Conservation (phyloP, 2,329 filamentous ascomycete species). For the Endocalyx cinctus region DNA sequence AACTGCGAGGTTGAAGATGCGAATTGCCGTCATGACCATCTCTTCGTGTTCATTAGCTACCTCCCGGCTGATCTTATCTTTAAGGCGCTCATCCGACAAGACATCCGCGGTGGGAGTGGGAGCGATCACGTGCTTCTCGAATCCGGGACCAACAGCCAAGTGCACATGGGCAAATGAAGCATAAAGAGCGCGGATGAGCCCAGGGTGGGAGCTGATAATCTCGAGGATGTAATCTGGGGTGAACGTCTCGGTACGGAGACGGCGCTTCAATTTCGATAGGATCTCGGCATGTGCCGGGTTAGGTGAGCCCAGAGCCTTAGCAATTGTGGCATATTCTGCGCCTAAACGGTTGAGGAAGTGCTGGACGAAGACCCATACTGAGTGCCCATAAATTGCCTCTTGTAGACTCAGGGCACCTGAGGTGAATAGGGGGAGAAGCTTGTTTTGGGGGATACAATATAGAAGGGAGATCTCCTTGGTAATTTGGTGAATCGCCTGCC, state of each 20-base stretch:
- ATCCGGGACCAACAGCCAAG: conserved; percentile 51
- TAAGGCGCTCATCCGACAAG: conserved; percentile 68
- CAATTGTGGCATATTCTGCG: conserved; percentile 84
- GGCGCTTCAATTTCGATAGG: conserved; percentile 89
- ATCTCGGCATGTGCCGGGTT: conserved; percentile 85
- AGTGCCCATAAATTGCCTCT: conserved; percentile 96
- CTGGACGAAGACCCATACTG: conserved; percentile 94
- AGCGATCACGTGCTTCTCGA: conserved; percentile 46
- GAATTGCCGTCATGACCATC: conserved; percentile 97
- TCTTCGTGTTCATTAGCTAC: conserved; percentile 91
- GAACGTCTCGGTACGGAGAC: conserved; percentile 92
- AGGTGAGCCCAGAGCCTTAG: conserved; percentile 71
- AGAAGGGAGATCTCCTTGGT: conserved; percentile 96
- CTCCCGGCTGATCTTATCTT: conserved; percentile 73
- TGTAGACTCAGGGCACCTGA: conserved; percentile 84
- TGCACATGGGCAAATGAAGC: conserved; percentile 88
- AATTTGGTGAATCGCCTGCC: conserved; percentile 96
- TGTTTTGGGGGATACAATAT: conserved; percentile 97
- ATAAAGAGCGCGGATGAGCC: conserved; percentile 82
- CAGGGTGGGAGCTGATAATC: conserved; percentile 88
- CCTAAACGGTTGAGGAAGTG: conserved; percentile 96
- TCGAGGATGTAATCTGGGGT: conserved; percentile 97
- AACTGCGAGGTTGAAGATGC: conserved; percentile 87
- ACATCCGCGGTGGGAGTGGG: conserved; percentile 60
- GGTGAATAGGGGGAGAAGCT: conserved; percentile 86